Conservation (phyloP, 169 alveolate genomes). For the Condylostoma magnum region DNA sequence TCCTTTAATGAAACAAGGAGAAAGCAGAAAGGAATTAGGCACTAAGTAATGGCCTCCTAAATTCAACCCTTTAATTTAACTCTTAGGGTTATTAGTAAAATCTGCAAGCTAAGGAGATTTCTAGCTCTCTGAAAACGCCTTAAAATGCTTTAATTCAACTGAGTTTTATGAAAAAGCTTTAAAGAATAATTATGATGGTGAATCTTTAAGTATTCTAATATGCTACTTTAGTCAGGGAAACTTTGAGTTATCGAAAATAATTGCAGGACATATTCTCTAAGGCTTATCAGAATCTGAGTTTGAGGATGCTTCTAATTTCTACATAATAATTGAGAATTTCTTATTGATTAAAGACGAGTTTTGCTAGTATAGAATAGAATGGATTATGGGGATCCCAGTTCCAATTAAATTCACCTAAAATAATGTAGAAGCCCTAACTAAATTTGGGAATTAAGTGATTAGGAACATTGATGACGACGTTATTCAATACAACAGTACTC, state of each 20-base stretch:
- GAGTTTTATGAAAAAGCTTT: constrained; percentile 34
- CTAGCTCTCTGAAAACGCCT: constrained; percentile 17
- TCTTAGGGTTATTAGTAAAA: not conserved
- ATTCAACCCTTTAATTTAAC: constrained; percentile 30
- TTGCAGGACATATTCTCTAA: constrained; percentile 14
- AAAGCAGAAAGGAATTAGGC: constrained; percentile 29
- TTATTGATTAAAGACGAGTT: constrained; percentile 27
- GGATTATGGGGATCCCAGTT: constrained; percentile 32
- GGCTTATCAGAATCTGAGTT: constrained; percentile 22
- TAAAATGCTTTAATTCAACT: not conserved
- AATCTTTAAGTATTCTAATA: constrained; percentile 4
- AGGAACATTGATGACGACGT: constrained; percentile 28
- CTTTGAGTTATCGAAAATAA: not conserved
- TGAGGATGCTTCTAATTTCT: constrained; percentile 18
- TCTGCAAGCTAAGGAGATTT: not conserved
- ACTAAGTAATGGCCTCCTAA: constrained; percentile 27
- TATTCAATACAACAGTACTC: not conserved
- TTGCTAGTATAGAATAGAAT: constrained; percentile 23
- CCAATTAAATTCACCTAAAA: not conserved
- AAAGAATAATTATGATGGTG: constrained; percentile 25
- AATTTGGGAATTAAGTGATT: constrained; percentile 16
- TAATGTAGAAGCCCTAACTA: not conserved
- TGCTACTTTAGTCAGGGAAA: constrained; percentile 25
- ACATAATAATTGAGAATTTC: constrained; percentile 3
- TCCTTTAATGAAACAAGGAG: constrained; percentile 32